Evolutionary conservation across 768 basidiomycete species (phyloP).

Genomic region (Hericium rajendrae): DNA sequence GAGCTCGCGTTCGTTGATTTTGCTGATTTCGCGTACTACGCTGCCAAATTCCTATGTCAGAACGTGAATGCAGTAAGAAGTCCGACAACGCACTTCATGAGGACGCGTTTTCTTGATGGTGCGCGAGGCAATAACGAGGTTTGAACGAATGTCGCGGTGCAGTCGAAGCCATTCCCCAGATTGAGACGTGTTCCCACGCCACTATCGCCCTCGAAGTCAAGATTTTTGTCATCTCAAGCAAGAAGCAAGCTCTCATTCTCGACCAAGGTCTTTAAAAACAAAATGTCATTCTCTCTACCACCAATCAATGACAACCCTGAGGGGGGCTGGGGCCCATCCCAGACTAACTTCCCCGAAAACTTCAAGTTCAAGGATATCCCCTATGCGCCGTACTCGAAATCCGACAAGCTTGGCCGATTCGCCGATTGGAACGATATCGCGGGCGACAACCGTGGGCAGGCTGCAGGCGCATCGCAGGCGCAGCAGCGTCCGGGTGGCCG

Average conservation of each 20-base stretch:
- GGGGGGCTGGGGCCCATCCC: constrained; percentile 87
- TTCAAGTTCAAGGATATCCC: constrained; percentile 99
- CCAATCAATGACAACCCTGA: constrained; percentile 87
- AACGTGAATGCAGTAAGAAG: background rate
- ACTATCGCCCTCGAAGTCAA: background rate
- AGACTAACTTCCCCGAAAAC: constrained; percentile 74
- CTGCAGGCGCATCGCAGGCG: constrained; percentile 33
- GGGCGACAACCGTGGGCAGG: constrained; percentile 49
- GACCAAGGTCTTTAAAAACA: constrained; percentile 18
- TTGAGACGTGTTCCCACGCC: constrained; percentile 12
- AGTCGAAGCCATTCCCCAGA: background rate
- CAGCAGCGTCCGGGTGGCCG: constrained; percentile 34
- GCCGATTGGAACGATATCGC: constrained; percentile 93
- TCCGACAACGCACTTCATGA: constrained; percentile 59
- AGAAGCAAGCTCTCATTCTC: background rate
- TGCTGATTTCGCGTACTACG: constrained; percentile 87
- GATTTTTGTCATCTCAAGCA: background rate
- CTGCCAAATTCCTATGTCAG: constrained; percentile 30
- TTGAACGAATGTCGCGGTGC: background rate
- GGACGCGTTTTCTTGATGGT: background rate
- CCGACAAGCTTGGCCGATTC: constrained; percentile 94
- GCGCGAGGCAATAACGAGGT: background rate
- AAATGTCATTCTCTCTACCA: constrained; percentile 81
- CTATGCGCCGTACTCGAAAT: constrained; percentile 97
- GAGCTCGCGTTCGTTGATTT: constrained; percentile 87